phyloP scores from a whole-genome alignment of 2,329 filamentous ascomycete species.

The Aspergillus melleus region DNA sequence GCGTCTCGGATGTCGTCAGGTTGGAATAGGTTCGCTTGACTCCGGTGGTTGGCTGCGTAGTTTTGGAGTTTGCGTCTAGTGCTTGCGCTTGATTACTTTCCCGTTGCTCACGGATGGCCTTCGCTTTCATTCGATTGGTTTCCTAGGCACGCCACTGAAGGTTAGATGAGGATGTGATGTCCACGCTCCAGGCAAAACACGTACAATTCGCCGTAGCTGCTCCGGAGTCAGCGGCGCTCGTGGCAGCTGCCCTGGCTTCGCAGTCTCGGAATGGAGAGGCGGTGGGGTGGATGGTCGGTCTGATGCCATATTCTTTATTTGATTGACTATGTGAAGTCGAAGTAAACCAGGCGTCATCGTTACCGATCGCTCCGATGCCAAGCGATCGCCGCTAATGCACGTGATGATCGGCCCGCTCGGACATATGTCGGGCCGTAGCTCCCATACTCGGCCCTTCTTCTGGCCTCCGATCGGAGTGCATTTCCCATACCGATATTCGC shows the following conservation, averaged over 20 bases:
- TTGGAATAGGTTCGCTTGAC: slow-evolving; percentile 72
- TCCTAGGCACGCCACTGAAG: slow-evolving; percentile 58
- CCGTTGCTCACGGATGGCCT: slow-evolving; percentile 75
- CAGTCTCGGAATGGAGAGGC: too few relatives aligned
- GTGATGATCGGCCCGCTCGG: too few relatives aligned
- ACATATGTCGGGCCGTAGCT: too few relatives aligned
- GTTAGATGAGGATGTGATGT: background rate
- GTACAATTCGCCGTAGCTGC: slow-evolving; percentile 59
- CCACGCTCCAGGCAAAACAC: slow-evolving; percentile 5
- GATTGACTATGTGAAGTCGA: too few relatives aligned
- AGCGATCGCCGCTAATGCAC: too few relatives aligned
- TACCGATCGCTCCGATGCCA: too few relatives aligned
- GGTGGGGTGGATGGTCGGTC: too few relatives aligned
- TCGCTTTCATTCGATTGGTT: slow-evolving; percentile 82
- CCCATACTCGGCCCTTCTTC: background rate
- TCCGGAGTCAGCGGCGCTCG: slow-evolving; percentile 58
- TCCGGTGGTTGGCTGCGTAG: slow-evolving; percentile 53
- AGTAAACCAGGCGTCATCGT: too few relatives aligned
- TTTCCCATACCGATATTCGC: background rate
- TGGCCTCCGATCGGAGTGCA: background rate
- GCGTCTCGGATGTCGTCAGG: slow-evolving; percentile 55
- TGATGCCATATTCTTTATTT: background rate
- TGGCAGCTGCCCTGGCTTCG: slow-evolving; percentile 30
- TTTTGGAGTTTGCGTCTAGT: slow-evolving; percentile 32
- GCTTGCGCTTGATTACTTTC: slow-evolving; percentile 60